These are phyloP conservation scores for Iberis pinnata DNA, from an alignment of 345 rosid species.

Conservation along the genomic window DNA sequence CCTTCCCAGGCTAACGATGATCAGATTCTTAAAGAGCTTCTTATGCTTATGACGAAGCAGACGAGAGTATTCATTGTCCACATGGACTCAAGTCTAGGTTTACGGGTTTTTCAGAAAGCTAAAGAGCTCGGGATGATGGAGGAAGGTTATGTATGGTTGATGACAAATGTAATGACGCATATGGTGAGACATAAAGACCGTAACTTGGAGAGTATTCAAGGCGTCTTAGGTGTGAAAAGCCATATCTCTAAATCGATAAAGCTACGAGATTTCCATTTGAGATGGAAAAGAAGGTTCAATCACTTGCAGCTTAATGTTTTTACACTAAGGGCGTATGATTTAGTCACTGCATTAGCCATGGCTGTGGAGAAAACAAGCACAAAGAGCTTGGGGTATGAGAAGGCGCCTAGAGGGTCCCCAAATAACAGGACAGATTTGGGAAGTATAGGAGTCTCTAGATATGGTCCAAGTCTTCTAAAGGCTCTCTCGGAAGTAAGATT, in stretches of 20 bases:
- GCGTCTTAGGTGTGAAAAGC: slow-evolving; percentile 29
- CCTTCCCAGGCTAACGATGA: slow-evolving; percentile 32
- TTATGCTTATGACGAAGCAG: slow-evolving; percentile 45
- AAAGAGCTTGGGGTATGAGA: neutral
- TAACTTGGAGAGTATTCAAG: slow-evolving; percentile 19
- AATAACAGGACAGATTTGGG: slow-evolving; percentile 11
- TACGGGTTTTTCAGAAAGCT: slow-evolving; percentile 37
- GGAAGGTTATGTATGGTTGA: slow-evolving; percentile 53
- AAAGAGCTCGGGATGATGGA: slow-evolving; percentile 49
- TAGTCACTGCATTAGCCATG: slow-evolving; percentile 35
- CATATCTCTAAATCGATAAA: slow-evolving; percentile 14
- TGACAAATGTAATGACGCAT: slow-evolving; percentile 22
- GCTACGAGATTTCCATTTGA: slow-evolving; percentile 17
- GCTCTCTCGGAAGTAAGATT: slow-evolving; percentile 27
- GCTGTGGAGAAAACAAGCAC: slow-evolving; percentile 26
- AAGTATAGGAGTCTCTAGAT: slow-evolving; percentile 8
- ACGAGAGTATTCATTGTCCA: slow-evolving; percentile 52
- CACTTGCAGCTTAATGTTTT: neutral
- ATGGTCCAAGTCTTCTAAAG: slow-evolving; percentile 28
- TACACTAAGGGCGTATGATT: slow-evolving; percentile 40
- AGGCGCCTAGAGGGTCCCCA: neutral
- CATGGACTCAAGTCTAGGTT: slow-evolving; percentile 30
- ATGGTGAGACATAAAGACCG: slow-evolving; percentile 1
- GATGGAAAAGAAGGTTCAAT: slow-evolving; percentile 20
- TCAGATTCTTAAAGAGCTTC: slow-evolving; percentile 34